A percentile compares a stretch with the other conserved stretches of the same genome.
Conservation (phyloP, 2,329 filamentous ascomycete species). For the Gyromitra esculenta region DNA sequence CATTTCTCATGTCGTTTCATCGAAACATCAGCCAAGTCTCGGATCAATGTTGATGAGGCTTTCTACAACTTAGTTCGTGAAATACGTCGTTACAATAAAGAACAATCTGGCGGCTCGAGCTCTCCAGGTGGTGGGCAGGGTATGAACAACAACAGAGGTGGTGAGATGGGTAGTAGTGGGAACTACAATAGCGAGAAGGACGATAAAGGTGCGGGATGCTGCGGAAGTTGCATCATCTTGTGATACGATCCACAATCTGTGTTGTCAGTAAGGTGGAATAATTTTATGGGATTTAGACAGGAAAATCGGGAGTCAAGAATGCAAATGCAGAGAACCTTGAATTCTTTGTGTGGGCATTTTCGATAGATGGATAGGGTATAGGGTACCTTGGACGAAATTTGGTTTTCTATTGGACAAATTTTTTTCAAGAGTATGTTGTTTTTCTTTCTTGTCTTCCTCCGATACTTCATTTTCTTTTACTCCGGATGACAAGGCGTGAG, state of each 20-base stretch:
- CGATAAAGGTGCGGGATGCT: conserved; percentile 53
- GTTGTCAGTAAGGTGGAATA: conserved; percentile 48
- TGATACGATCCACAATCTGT: conserved; percentile 42
- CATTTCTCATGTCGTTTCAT: conserved; percentile 98
- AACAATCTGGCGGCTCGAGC: conserved; percentile 88
- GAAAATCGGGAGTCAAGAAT: conserved; percentile 20
- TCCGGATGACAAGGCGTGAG: conserved; percentile 48
- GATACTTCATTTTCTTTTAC: conserved; percentile 45
- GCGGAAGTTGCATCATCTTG: conserved; percentile 57
- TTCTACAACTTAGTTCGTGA: conserved; percentile 99
- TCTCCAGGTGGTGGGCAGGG: conserved; percentile 53
- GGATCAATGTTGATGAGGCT: conserved; percentile 97
- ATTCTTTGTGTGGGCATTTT: conserved; percentile 33
- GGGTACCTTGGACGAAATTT: conserved; percentile 16
- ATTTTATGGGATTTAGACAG: conserved; percentile 50
- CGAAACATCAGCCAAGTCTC: conserved; percentile 97
- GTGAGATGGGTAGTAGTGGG: conserved; percentile 69
- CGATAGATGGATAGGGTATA: conserved; percentile 39
- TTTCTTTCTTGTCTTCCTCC: conserved; percentile 33
- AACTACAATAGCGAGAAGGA: conserved; percentile 51
- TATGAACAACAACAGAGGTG: conserved; percentile 66
- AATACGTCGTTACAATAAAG: conserved; percentile 97
- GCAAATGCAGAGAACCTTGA: conserved; percentile 19
- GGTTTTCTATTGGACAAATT: conserved; percentile 30
- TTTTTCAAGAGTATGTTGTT: conserved; percentile 36